Base-by-base conservation (phyloP, 2,329 filamentous ascomycete genomes). In the Bisporella sp. region DNA sequence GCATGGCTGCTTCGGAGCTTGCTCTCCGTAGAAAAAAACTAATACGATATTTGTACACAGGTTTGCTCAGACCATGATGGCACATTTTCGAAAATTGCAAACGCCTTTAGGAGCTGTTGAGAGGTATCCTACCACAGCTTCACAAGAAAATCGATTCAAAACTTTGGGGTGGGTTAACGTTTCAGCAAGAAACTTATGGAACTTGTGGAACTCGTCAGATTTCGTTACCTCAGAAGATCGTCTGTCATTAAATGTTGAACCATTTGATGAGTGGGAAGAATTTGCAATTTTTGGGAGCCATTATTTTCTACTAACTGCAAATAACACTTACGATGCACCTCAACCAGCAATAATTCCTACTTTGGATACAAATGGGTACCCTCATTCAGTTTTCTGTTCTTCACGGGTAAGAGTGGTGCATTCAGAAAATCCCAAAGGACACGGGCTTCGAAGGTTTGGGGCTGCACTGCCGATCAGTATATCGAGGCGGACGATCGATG, bases 241-340 rank as follows among this genome's bases (percentile, higher is more conserved):
- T 55, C 70, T 65, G 35, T 70, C 69, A 8, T 69, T 96, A 11
- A 85, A 96, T 59, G 68, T 90, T 12, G 92, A 96, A 62, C 82
- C 85, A 1, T 96, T 97, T 63, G 92, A 97, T 66, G 91, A 96
- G 68, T 96, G 89, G 89, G 92, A 97, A 67, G 92, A 96, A 62
- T 90, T 96, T 63, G 83, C 86, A 2, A 72, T 96, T 1, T 96
- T 95, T 66, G 82, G 80, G 2, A 82, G 83, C 33, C 91, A 96
- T 67, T 95, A 96, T 67, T 87, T 91, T 59, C 69, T 96, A 41
- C 73, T 95, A 6, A 73, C 81, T 46, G 88, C 89, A 11, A 46
- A 59, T 30, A 59, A 50, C 12, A 11, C 30, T 12, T 11, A 32
- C 6, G 21, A 8, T 8, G 49, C 29, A 6, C 6, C 8, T 8